These are phyloP conservation scores for Starmerella scarabaei DNA, from an alignment of 805 yeast species.

Conservation along the genomic window DNA sequence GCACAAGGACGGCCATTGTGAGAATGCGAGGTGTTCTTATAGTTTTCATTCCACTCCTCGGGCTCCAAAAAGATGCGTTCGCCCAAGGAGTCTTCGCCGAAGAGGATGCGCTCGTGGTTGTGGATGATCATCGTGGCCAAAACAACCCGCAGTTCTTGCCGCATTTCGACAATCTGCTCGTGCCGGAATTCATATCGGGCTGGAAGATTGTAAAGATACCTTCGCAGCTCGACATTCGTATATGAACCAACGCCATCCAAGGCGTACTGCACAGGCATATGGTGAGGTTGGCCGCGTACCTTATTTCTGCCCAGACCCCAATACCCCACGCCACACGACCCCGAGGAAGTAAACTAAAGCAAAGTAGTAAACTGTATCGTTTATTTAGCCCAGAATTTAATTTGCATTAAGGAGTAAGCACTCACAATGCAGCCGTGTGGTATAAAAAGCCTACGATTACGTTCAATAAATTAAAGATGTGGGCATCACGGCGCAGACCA, in stretches of 20 bases:
- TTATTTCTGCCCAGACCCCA: no score
- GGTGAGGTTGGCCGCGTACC: no score
- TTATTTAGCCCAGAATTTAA: no score
- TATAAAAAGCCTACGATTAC: no score
- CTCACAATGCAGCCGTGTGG: no score
- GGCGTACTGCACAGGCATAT: background rate
- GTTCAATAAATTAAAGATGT: no score
- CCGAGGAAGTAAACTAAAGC: no score
- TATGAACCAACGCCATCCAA: background rate
- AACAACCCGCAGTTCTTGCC: slow-evolving; percentile 28
- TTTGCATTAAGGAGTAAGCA: no score
- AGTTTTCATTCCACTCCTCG: slow-evolving; percentile 19
- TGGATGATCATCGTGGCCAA: slow-evolving; percentile 35
- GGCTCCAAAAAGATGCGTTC: slow-evolving; percentile 9
- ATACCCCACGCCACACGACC: no score
- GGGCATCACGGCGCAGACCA: no score
- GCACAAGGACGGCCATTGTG: slow-evolving; percentile 67
- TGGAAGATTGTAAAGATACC: slow-evolving; percentile 20
- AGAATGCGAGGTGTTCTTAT: slow-evolving; percentile 20
- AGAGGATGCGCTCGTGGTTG: slow-evolving; percentile 14
- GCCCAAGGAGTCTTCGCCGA: slow-evolving; percentile 9
- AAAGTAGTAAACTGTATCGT: no score
- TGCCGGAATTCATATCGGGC: slow-evolving; percentile 21
- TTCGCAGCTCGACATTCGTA: background rate
- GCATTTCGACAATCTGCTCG: slow-evolving; percentile 19